Evolutionary conservation across 768 basidiomycete genomes (phyloP), one percentile per base, ranked within the genome.

Genomic region (Termitomyces bulborhizus): DNA sequence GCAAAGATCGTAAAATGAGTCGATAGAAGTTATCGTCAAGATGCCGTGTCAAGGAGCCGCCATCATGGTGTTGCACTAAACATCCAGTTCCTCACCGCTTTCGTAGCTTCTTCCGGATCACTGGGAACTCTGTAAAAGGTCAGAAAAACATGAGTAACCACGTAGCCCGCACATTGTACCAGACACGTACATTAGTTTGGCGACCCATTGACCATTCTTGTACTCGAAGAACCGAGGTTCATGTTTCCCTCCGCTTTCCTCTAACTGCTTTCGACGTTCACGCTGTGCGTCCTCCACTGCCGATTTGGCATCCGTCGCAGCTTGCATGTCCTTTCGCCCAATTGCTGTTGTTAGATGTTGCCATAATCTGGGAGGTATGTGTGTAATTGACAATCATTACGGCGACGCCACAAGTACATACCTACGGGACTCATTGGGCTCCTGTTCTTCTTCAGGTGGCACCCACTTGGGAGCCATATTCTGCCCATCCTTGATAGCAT

Each of bases 201-300:
- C 92, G 57, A 80, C 73, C 88, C 92, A 98, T 62, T 84, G 83
- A 6, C 91, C 91, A 56, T 90, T 83, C 52, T 66, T 69, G 62
- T 80, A 71, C 68, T 83, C 80, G 71, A 99, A 99, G 74, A 87
- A 98, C 61, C 87, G 77, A 46, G 90, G 83, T n/a, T 78, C 72
- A 62, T 89, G 85, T 49, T 71, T 72, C 60, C 81, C 76, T 5
- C 90, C 90, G 18, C 68, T 80, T 63, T 88, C 89, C 56, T 95
- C 94, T 57, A 88, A 76, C 66, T 73, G 72, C 65, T 78, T 82
- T 39, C 91, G 83, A 53, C 80, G 69, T 62, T 97, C 93, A 46
- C 97, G 79, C 71, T 98, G 95, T 26, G 84, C 84, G 60, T 96
- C 93, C 73, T 99, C 97, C 0, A 99, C 90, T 12, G 79, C 78